Base-by-base conservation (phyloP, 2,329 filamentous ascomycete species). In the Trichoderma semiorbis region DNA sequence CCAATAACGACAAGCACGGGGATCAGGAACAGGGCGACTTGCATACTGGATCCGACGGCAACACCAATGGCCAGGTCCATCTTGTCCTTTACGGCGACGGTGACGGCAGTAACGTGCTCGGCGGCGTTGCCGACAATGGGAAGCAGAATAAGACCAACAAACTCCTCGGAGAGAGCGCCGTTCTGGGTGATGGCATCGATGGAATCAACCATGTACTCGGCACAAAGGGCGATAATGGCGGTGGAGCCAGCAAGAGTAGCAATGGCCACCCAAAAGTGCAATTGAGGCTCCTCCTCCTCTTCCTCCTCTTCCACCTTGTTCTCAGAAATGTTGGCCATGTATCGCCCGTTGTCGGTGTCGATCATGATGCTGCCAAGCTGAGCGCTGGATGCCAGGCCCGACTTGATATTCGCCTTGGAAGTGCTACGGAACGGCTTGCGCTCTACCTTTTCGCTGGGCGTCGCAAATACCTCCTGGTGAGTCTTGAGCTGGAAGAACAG, bases 401-500 rank as follows among this genome's bases (percentile, higher is more conserved):
- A 80, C 47, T 78, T 80, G 7, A 85, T 75, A 11, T 81, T 81
- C 18, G 79, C 78, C 11, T 75, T 34, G 5, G 75, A 72, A 69
- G 79, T 30, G 39, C 66, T 61, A 21, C 66, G 60, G 79, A 80
- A 85, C 3, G 86, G 87, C 77, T 82, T 85, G 50, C 82, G 93
- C 3, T 90, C 88, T 0, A 92, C 91, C 81, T 97, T 97, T 76
- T 93, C 87, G 75, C 91, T 93, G 39, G 93, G 90, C 67, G 90
- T 89, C 79, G 92, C 93, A 85, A 97, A 98, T 79, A 97, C 91
- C 10, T 84, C 84, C 28, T 87, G 86, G 80, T 98, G 95, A 0
- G 95, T 95, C 80, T 94, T 93, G 72, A 98, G 90, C 81, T 98
- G 95, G 85, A 98, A 98, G 81, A 93, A 87, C 2, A 98, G 90